Evolutionary conservation across 2,329 filamentous ascomycete species (phyloP).

Genomic region (Alternaria incomplexa): DNA sequence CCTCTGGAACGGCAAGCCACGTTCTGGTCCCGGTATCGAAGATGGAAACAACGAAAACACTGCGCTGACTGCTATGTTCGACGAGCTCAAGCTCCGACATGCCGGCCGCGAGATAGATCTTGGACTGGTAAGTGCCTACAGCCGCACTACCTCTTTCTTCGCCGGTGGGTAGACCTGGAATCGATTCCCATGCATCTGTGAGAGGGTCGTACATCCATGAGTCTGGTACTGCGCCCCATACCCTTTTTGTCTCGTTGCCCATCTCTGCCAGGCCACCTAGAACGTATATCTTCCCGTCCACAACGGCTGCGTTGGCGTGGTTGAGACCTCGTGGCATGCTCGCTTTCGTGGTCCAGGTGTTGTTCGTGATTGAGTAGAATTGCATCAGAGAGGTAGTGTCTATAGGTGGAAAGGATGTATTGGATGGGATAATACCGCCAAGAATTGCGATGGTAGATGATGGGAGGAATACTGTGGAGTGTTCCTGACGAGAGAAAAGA

Average conservation of each 20-base stretch:
- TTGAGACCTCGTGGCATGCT: constrained; percentile 28
- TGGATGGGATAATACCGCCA: constrained; percentile 27
- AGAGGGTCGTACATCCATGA: constrained; percentile 25
- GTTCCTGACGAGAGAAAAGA: constrained; percentile 30
- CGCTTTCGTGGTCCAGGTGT: constrained; percentile 27
- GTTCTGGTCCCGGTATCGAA: constrained; percentile 16
- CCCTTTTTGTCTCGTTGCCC: not conserved
- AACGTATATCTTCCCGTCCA: constrained; percentile 30
- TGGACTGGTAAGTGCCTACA: constrained; percentile 20
- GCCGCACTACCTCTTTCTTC: constrained; percentile 28
- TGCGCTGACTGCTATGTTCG: constrained; percentile 6
- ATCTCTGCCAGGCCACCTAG: constrained; percentile 27
- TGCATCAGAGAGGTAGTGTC: constrained; percentile 26
- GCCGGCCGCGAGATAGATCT: constrained; percentile 32
- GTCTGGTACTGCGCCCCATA: constrained; percentile 18
- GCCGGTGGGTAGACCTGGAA: constrained; percentile 6
- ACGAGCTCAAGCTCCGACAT: constrained; percentile 16
- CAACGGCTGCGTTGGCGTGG: constrained; percentile 31
- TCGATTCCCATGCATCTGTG: constrained; percentile 10
- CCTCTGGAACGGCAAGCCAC: constrained; percentile 16
- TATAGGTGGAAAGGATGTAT: constrained; percentile 1
- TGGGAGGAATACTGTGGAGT: constrained; percentile 27
- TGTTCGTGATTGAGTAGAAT: constrained; percentile 21
- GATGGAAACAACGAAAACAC: constrained; percentile 20
- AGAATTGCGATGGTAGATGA: constrained; percentile 28